Evolutionary conservation across 2,329 filamentous ascomycete species (phyloP), one percentile per base, ranked within the genome.

Genomic region (Aspergillus bombycis): DNA sequence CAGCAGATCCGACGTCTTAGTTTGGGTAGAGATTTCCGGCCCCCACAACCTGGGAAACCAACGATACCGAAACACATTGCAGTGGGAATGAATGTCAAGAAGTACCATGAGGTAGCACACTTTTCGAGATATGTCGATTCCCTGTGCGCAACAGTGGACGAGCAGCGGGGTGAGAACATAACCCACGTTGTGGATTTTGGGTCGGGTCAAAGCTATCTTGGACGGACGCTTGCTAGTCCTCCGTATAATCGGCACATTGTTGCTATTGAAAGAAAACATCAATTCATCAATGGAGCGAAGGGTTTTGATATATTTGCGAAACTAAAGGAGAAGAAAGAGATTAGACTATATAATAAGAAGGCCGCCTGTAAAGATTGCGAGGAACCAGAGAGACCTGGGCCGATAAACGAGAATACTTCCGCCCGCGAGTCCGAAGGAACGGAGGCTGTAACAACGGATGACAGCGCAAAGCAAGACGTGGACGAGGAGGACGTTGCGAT

Each of bases 151-250:
- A 80, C 86, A 1, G 85, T 89, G 48, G 81, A 82, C 0, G 78
- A 82, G 55, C 79, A 84, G 16, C 74, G 76, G 60, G 70, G 78
- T 7, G 71, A 77, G 30, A 69, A 72, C 8, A 89, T 97, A 64
- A 92, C 93, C 0, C 94, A 98, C 79, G 88, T 97, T 63, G 90
- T 98, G 56, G 95, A 99, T 79, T 97, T 98, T 77, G 95, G 95
- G 32, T 97, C 93, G 59, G 95, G 95, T 0, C 94, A 98, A 77
- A 98, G 97, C 74, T 99, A 99, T 73, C 88, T 99, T 4, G 94
- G 95, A 0, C 86, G 95, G 53, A 91, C 92, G 1, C 83, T 99
- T 62, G 94, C 94, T 16, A 93, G 90, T 65, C 84, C 89, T 60
- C 93, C 94, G 0, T 97, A 96, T 79, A 92, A 94, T 72, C 89